Percentiles rank a stretch among this genome's conserved stretches.
phyloP scores from a whole-genome alignment of 371 early-diverging fungal species.

The Mucor velutinosus region DNA sequence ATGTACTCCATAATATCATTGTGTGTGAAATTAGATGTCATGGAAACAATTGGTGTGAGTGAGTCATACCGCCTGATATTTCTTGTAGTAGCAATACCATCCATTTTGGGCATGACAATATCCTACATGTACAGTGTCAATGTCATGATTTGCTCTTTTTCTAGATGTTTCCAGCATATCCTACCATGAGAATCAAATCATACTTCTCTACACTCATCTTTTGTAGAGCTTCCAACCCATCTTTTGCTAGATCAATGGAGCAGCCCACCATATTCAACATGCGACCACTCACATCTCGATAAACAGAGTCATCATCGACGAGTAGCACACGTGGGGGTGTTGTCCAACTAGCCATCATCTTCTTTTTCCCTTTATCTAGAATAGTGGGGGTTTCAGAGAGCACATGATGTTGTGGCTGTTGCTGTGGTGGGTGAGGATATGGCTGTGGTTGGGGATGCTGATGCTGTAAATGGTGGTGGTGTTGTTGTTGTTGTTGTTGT shows the following conservation, averaged over 20 bases:
- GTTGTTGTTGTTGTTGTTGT: not conserved
- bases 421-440: not conserved
- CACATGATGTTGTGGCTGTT: not conserved
- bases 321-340: constrained; percentile 73
- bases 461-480: not conserved
- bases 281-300: constrained; percentile 64
- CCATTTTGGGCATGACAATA: constrained; percentile 77
- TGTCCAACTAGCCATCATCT: constrained; percentile 52
- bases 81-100: constrained; percentile 76
- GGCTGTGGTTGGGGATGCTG: not conserved
- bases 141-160: not conserved
- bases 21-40: constrained; percentile 76
- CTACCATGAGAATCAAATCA: constrained; percentile 81
- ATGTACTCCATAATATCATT: constrained; percentile 72
- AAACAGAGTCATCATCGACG: constrained; percentile 78
- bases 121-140: constrained; percentile 47
- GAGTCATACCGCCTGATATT: constrained; percentile 76
- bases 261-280: constrained; percentile 75
- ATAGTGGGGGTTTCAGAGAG: not conserved
- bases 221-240: constrained; percentile 74
- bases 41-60: constrained; percentile 75
- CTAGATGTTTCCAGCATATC: not conserved
- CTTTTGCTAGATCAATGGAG: constrained; percentile 69
- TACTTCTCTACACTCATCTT: constrained; percentile 67
- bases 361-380: constrained; percentile 23